Evolutionary conservation across 73 alveolate species (phyloP), one percentile per base, ranked within the genome.

Genomic region (Tetrahymena thermophila): DNA sequence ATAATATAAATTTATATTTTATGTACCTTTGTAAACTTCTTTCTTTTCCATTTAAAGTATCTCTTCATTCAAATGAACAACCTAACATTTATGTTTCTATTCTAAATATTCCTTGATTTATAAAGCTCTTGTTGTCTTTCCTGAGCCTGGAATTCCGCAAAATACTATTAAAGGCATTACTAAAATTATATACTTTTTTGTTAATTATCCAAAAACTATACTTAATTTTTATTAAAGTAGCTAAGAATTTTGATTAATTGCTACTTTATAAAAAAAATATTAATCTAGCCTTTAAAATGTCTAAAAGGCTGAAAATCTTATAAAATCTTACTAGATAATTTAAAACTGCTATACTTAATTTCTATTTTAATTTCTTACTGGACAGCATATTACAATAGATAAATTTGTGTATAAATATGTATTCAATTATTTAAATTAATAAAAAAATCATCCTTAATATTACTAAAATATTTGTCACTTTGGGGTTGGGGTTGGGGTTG

Each of bases 91-190:
- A 56, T 94, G 58, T 93, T 97, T 97, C 40, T 98, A 98, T 94
- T 98, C 98, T 35, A 98, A 93, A 85, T 96, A 98, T 71, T 98
- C 96, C 58, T 98, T 96, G 34, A 99, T 94, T 84, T 97, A 94
- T 93, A 89, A 96, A 4, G 99, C 99, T 94, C 98, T 96, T 28
- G 97, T 94, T 8, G 99, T 99, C 97, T 99, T 99, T 8, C 99
- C 99, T 57, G 99, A 96, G 95, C 99, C 97, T n/a, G 99, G 99
- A 35, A 97, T 96, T 21, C 99, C 99, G 94, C 99, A 98, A 96
- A 99, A 94, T 21, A 97, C 97, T n/a, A 99, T 96, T 95, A 99
- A 97, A 58, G 99, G 99, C 99, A 98, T 98, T 56, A 89, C 96
- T 31, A 38, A 55, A 95, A n/a, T 84, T 55, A 25, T 23, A 19